These are phyloP conservation scores for Schizosaccharomyces lindneri DNA, from an alignment of 805 yeast species.

Conservation along the genomic window DNA sequence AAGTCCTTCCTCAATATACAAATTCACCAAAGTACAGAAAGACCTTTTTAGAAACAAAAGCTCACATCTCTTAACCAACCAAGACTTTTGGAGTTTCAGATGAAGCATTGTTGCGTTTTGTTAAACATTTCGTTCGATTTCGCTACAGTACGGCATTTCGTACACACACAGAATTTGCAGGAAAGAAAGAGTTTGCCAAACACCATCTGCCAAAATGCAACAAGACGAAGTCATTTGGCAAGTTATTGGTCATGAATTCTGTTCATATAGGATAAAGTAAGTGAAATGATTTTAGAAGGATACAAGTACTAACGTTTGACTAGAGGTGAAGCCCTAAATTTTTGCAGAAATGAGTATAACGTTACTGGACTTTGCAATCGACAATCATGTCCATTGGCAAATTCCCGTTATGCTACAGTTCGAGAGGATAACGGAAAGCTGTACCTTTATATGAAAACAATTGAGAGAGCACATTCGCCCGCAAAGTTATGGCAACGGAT, in stretches of 20 bases:
- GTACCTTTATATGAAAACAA: conserved; percentile 83
- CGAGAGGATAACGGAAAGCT: conserved; percentile 56
- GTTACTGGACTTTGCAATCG: conserved; percentile 78
- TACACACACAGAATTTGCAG: conserved; percentile 15
- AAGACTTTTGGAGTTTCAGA: no score
- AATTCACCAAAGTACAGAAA: no score
- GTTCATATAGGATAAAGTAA: conserved; percentile 66
- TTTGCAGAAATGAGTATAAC: conserved; percentile 88
- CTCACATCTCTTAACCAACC: no score
- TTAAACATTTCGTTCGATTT: neutral
- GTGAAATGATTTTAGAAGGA: neutral
- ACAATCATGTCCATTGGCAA: conserved; percentile 89
- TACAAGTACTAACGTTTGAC: conserved; percentile 16
- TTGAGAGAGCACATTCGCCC: conserved; percentile 93
- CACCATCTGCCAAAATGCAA: neutral
- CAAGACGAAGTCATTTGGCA: conserved; percentile 81
- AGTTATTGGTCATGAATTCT: conserved; percentile 81
- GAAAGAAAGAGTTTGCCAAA: neutral
- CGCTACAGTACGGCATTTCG: neutral
- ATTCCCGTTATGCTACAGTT: conserved; percentile 72
- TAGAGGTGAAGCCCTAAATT: conserved; percentile 49
- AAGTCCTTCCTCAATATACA: no score
- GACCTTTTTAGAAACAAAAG: no score
- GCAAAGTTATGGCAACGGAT: conserved; percentile 86
- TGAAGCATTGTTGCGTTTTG: neutral